Base-by-base conservation (phyloP, 2,329 filamentous ascomycete species). In the Diplodia sapinea region DNA sequence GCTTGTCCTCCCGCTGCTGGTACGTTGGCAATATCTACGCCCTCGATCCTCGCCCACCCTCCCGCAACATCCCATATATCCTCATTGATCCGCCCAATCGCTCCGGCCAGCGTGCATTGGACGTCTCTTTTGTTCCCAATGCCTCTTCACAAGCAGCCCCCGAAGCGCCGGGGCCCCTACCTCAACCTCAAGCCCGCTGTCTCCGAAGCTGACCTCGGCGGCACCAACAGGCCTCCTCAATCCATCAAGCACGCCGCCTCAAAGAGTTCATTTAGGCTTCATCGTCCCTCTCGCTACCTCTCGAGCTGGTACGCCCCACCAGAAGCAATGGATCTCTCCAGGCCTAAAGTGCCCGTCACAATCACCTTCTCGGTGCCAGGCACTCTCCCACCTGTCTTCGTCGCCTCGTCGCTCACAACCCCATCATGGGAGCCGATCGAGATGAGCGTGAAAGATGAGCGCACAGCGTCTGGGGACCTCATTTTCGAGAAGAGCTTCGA, bases 361-460 rank as follows among this genome's bases (percentile, higher is more conserved):
- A 85, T 94, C 73, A 86, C 83, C 67, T 92, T 88, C 79, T 81
- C 82, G 65, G 86, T 85, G 70, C 79, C 84, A 2, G 88, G 86
- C 65, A 83, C 87, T 1, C 79, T 84, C 67, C 88, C 90, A 64
- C 91, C 91, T 4, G 83, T 94, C 65, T 93, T 85, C 73, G 80
- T 94, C 7, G 89, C 89, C 12, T 91, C 89, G 17, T 87, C 87
- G 26, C 89, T 93, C 73, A 88, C 88, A 23, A 79, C 86, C 33
- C 88, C 89, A 20, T 80, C 84, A 81, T 94, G 91, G 91, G 76
- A 86, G 50, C 84, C 86, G 1, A 80, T 86, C 56, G 88, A 92
- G 79, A 91, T 93, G 89, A 77, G 85, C 11, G 65, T 71, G 3
- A 82, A 78, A 68, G 72, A 75, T 6, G 81, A 80, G 4, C 79